These are phyloP conservation scores for Trametopsis cervina DNA, from an alignment of 768 basidiomycete genomes.

Conservation along the genomic window DNA sequence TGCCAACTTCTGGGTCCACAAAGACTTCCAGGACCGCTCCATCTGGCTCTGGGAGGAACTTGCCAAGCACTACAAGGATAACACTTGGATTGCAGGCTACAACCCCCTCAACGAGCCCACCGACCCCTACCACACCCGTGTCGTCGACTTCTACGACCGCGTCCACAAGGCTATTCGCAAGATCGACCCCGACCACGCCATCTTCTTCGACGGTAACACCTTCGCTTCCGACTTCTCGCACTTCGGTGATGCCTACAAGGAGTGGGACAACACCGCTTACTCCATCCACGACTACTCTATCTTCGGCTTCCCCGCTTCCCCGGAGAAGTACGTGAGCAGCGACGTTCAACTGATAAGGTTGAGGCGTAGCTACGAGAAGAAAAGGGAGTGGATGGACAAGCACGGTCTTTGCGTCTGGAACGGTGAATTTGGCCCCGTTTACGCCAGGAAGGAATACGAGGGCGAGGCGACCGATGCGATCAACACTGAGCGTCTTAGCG, in stretches of 20 bases:
- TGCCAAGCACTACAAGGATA: constrained; percentile 66
- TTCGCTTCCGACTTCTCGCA: constrained; percentile 73
- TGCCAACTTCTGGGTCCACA: constrained; percentile 76
- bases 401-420: constrained; percentile 66
- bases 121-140: constrained; percentile 56
- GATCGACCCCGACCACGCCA: constrained; percentile 59
- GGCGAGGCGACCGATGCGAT: constrained; percentile 56
- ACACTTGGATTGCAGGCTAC: constrained; percentile 80
- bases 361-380: constrained; percentile 59
- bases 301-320: constrained; percentile 63
- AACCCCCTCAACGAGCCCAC: constrained; percentile 84
- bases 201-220: constrained; percentile 83
- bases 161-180: constrained; percentile 64
- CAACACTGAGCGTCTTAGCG: constrained; percentile 60
- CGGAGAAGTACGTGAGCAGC: constrained; percentile 46
- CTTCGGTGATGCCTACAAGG: constrained; percentile 49
- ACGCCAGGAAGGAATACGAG: constrained; percentile 48
- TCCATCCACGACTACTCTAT: constrained; percentile 76
- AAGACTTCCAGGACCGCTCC: constrained; percentile 75
- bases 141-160: constrained; percentile 61
- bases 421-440: constrained; percentile 85
- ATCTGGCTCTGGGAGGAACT: constrained; percentile 75
- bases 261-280: constrained; percentile 69
- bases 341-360: constrained; percentile 49
- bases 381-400: constrained; percentile 73